Base-by-base conservation (phyloP, 139 green algal genomes). In the Micromonas commoda region DNA sequence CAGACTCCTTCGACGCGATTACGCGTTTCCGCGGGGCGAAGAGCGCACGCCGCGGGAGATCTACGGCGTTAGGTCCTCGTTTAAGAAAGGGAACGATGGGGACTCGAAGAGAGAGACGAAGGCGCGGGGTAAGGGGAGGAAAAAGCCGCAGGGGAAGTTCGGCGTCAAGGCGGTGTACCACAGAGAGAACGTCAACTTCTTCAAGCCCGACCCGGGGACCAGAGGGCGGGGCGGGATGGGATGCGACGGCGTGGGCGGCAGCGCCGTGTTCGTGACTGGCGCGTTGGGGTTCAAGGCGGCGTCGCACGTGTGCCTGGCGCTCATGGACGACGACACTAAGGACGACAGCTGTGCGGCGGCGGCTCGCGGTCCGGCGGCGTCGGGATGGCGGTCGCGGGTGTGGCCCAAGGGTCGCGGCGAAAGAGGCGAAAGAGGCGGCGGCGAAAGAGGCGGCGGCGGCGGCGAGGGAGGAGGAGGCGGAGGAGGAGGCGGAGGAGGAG, bases 91-190 rank as follows among this genome's bases (percentile, higher is more conserved):
- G n/a, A n/a, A n/a, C n/a, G n/a, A n/a, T n/a, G n/a, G n/a, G n/a
- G n/a, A n/a, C n/a, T n/a, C n/a, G n/a, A n/a, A n/a, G n/a, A n/a
- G 65, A 28, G 65, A 26, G 6, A 23, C 19, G 32, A 54, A 54
- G 31, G 19, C 6, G 16, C 4, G 6, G 20, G 24, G 37, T 64
- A 76, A 64, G 24, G 37, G 34, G 39, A 9, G 20, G n/a, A 63
- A 64, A 64, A 64, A 61, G 28, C 34, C 20, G 9, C 23, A 74
- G 34, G 67, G n/a, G 21, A 76, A 76, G 39, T 76, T 34, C 5
- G n/a, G 39, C n/a, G 70, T 65, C 24, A 66, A 35, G 64, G 37
- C 37, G n/a, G 70, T 64, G 70, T 76, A 76, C 70, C 38, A 19
- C n/a, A 23, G 13, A n/a, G 70, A 64, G 70, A 34, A 37, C 3